Evolutionary conservation across 441 rosid species (phyloP), one percentile per base, ranked within the genome.

Genomic region (Populus hybrid): DNA sequence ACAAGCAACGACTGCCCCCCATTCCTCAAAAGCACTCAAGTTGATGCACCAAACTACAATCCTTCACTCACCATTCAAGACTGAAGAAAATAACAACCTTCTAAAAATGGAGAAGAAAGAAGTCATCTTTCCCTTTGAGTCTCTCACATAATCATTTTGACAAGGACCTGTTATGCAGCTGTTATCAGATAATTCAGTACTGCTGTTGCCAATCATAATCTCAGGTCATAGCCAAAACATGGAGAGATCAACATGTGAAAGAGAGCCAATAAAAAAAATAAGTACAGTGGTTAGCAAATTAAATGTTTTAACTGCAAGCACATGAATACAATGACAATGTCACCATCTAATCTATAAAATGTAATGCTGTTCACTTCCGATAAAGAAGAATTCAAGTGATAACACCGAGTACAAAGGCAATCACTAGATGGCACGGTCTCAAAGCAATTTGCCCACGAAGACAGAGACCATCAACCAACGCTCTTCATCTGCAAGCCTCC

Each of bases 251-350:
- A 67, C 26, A 57, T 66, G 70, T 64, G 77, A 71, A 71, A 11
- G 28, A 42, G 34, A 40, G 35, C 18, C 71, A n/a, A 35, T 69
- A 69, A 23, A 28, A 69, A 69, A 53, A 66, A n/a, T n/a, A 61
- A 61, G 82, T 32, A 70, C 69, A 77, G 80, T 77, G 16, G 82
- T 78, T 68, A 82, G 83, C 73, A 61, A 74, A 79, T 79, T 83
- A 66, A 82, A 82, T 81, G 78, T 72, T 78, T 77, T 80, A 80
- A 84, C 85, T 76, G 76, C 86, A 81, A 75, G 76, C 88, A 80
- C 90, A 83, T 83, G 90, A 86, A 85, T 76, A 73, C 79, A 77
- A 80, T 85, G 84, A 84, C 68, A 63, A 70, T 34, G 74, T 84
- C 79, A 71, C 81, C 57, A 77, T 78, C 84, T 67, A 61, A 69